These are phyloP conservation scores for Platanus orientalis DNA, from an alignment of 164 flowering plant genomes.

Conservation along the genomic window DNA sequence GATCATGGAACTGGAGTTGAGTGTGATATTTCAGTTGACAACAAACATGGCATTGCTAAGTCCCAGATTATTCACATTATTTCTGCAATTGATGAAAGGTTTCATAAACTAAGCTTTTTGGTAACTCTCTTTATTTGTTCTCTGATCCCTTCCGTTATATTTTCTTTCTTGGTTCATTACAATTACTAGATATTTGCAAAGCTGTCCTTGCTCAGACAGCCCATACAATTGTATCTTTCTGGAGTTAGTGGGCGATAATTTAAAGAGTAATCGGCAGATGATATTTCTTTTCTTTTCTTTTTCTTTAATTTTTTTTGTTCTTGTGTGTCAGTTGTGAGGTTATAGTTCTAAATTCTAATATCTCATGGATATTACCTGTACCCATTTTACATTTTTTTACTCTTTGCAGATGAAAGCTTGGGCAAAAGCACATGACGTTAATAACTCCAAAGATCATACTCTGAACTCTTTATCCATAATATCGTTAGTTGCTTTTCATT, in stretches of 20 bases:
- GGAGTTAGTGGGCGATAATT: too few species aligned
- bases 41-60: slow-evolving; percentile 59
- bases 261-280: neutral
- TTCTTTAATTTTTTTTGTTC: too few species aligned
- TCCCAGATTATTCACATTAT: slow-evolving; percentile 47
- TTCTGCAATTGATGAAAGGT: slow-evolving; percentile 64
- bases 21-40: slow-evolving; percentile 73
- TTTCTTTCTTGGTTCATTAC: neutral
- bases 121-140: slow-evolving; percentile 20
- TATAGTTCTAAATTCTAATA: neutral
- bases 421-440: slow-evolving; percentile 62
- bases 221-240: neutral
- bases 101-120: slow-evolving; percentile 56
- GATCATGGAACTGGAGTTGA: slow-evolving; percentile 62
- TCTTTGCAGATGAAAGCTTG: slow-evolving; percentile 61
- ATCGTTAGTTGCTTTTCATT: slow-evolving; percentile 62
- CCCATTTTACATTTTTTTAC: neutral
- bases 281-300: neutral
- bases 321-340: neutral
- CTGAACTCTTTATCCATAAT: slow-evolving; percentile 62
- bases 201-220: too few species aligned
- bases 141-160: neutral
- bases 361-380: neutral
- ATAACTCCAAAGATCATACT: slow-evolving; percentile 60
- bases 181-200: too few species aligned